Evolutionary conservation across 2,329 filamentous ascomycete species (phyloP).

Genomic region (Biscogniauxia marginata): DNA sequence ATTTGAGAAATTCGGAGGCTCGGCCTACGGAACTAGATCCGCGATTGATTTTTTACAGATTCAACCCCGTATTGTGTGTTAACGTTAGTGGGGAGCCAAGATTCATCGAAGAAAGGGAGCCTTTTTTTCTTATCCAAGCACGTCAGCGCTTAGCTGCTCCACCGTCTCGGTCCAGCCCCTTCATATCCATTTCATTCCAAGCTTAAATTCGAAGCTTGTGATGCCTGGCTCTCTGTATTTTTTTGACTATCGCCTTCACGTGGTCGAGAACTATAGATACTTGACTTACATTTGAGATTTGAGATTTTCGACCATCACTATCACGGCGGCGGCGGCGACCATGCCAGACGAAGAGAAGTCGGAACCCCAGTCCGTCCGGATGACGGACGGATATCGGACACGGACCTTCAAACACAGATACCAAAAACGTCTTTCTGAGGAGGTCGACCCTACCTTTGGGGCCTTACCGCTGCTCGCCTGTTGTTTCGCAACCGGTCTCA

Average conservation of each 20-base stretch:
- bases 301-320: not conserved
- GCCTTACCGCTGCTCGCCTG: slow-evolving; percentile 25
- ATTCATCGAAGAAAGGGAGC: not conserved
- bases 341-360: slow-evolving; percentile 17
- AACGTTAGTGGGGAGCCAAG: not conserved
- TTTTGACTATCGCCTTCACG: not conserved
- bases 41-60: not conserved
- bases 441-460: slow-evolving; percentile 18
- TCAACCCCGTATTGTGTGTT: not conserved
- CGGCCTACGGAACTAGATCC: not conserved
- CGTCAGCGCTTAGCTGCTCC: not conserved
- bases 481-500: slow-evolving; percentile 29
- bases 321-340: not conserved
- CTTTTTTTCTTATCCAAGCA: not conserved
- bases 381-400: not conserved
- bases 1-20: not conserved
- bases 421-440: slow-evolving; percentile 17
- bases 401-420: slow-evolving; percentile 1
- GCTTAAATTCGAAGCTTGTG: not conserved
- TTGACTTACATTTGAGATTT: not conserved
- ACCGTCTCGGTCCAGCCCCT: not conserved
- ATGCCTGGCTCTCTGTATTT: not conserved
- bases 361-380: not conserved
- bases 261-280: not conserved
- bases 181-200: not conserved